phyloP scores from a whole-genome alignment of 2,329 filamentous ascomycete species.

The Lithohypha guttulata region DNA sequence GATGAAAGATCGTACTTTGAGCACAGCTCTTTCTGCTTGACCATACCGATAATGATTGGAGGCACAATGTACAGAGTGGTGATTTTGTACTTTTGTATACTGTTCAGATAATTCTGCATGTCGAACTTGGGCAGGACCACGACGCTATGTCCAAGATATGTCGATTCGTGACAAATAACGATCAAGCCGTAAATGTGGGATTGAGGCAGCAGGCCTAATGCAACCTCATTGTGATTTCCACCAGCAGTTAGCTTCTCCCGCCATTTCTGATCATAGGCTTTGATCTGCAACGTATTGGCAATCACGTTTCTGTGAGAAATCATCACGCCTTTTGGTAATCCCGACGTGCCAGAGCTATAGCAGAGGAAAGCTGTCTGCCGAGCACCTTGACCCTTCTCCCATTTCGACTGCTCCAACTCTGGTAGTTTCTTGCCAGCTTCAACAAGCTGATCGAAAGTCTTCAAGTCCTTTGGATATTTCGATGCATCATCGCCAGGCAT shows the following conservation, averaged over 20 bases:
- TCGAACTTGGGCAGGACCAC: conserved; percentile 69
- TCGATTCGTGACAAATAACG: conserved; percentile 53
- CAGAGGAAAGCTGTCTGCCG: conserved; percentile 65
- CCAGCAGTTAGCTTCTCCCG: conserved; percentile 35
- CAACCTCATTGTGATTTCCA: conserved; percentile 40
- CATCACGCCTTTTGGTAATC: conserved; percentile 74
- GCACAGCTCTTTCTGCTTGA: conserved; percentile 51
- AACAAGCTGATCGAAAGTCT: conserved; percentile 57
- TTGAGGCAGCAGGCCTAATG: conserved; percentile 62
- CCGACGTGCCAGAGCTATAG: conserved; percentile 71
- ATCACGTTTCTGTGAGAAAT: conserved; percentile 72
- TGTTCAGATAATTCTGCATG: conserved; percentile 50
- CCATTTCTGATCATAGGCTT: conserved; percentile 37
- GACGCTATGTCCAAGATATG: conserved; percentile 62
- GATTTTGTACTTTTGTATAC: conserved; percentile 61
- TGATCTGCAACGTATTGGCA: conserved; percentile 58
- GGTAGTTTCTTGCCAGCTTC: conserved; percentile 43
- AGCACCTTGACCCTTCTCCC: conserved; percentile 34
- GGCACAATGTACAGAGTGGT: conserved; percentile 60
- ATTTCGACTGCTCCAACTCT: conserved; percentile 30
- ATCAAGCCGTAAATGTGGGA: conserved; percentile 75
- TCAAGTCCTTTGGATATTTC: conserved; percentile 34
- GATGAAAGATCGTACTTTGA: conserved; percentile 61
- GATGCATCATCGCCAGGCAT: conserved; percentile 37
- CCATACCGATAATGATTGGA: conserved; percentile 68